Percentiles rank a stretch among this genome's conserved stretches.
Evolutionary conservation across 2,329 filamentous ascomycete species (phyloP).

Genomic region (Camptophora hylomeconis): DNA sequence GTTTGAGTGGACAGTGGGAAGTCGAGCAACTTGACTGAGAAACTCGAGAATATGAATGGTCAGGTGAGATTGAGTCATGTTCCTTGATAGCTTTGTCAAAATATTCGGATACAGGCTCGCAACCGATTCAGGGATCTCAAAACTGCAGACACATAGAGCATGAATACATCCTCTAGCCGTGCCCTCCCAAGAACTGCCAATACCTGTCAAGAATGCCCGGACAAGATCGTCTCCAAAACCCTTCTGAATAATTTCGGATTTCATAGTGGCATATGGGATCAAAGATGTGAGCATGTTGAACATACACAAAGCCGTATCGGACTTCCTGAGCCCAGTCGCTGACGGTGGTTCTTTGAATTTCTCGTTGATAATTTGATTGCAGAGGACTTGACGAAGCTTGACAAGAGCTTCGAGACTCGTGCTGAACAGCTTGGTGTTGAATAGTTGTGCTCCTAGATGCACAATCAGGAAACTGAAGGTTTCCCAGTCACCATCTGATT

Average conservation of each 20-base stretch:
- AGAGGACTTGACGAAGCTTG: constrained; percentile 61
- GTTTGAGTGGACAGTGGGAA: constrained; percentile 75
- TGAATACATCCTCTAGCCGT: constrained; percentile 91
- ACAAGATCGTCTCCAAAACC: constrained; percentile 59
- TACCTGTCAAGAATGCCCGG: constrained; percentile 70
- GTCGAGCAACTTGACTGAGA: constrained; percentile 71
- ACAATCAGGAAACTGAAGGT: constrained; percentile 82
- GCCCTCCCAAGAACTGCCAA: constrained; percentile 59
- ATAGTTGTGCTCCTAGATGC: constrained; percentile 74
- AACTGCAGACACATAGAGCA: constrained; percentile 84
- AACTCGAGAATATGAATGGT: constrained; percentile 95
- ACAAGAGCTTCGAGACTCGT: constrained; percentile 62
- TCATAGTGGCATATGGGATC: constrained; percentile 56
- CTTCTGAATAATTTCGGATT: constrained; percentile 74
- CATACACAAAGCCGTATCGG: constrained; percentile 77
- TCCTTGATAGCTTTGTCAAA: constrained; percentile 84
- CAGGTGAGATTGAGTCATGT: constrained; percentile 84
- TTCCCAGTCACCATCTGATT: constrained; percentile 73
- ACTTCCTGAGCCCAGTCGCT: constrained; percentile 67
- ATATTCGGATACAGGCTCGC: constrained; percentile 76
- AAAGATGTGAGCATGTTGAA: constrained; percentile 79
- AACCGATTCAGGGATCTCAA: constrained; percentile 79
- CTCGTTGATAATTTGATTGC: constrained; percentile 67
- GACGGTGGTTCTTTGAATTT: constrained; percentile 70
- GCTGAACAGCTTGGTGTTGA: constrained; percentile 76